These are phyloP conservation scores for Lactarius deliciosus DNA, from an alignment of 768 basidiomycete species.

Conservation along the genomic window DNA sequence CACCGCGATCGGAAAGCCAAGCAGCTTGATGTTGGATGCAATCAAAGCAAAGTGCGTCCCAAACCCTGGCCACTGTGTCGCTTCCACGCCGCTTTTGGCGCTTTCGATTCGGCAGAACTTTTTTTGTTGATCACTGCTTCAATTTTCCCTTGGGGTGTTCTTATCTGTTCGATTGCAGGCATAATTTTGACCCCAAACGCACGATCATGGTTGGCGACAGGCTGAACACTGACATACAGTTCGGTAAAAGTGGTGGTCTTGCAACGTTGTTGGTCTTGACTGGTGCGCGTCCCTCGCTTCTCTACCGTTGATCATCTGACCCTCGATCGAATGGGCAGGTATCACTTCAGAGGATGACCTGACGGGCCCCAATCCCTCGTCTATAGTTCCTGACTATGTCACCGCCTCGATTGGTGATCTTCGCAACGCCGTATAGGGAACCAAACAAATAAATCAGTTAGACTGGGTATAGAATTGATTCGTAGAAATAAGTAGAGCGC, in stretches of 20 bases:
- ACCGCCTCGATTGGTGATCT: constrained; percentile 83
- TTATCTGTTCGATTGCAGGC: constrained; percentile 44
- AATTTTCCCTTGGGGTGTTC: not conserved
- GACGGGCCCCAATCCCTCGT: constrained; percentile 64
- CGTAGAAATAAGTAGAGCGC: constrained; percentile 4
- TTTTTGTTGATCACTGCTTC: constrained; percentile 4
- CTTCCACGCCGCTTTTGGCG: constrained; percentile 1
- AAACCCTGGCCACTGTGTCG: not conserved
- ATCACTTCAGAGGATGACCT: constrained; percentile 76
- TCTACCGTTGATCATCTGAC: constrained; percentile 7
- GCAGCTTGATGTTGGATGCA: constrained; percentile 87
- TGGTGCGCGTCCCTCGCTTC: constrained; percentile 47
- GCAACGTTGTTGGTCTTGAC: constrained; percentile 89
- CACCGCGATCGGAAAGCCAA: constrained; percentile 86
- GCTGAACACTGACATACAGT: constrained; percentile 92
- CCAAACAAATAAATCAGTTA: constrained; percentile 3
- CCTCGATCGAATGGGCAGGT: constrained; percentile 45
- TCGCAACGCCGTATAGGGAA: constrained; percentile 31
- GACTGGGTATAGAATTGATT: constrained; percentile 2
- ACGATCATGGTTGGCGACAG: constrained; percentile 98
- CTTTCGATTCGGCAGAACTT: constrained; percentile 13
- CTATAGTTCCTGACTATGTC: constrained; percentile 79
- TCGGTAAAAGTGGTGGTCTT: constrained; percentile 84
- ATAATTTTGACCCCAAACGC: constrained; percentile 78
- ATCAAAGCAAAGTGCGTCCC: constrained; percentile 69